Percentiles rank a stretch among this genome's conserved stretches.
phyloP scores from a whole-genome alignment of 257 asterid species.

The Scutellaria baicalensis region DNA sequence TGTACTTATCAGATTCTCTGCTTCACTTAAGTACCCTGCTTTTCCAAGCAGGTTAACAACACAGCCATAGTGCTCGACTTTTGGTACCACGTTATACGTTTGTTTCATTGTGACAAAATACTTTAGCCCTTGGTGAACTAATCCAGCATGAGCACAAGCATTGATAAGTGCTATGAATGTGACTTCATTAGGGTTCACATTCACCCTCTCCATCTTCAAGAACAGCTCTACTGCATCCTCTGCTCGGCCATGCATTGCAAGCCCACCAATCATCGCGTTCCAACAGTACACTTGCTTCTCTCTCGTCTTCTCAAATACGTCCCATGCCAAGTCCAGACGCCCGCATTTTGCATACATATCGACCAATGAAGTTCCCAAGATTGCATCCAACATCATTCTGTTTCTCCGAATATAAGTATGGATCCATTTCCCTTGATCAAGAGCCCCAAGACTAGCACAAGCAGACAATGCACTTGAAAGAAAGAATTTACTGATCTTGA shows the following conservation, averaged over 20 bases:
- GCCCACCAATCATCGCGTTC: conserved; percentile 57
- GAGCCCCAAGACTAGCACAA: conserved; percentile 40
- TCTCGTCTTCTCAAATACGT: conserved; percentile 27
- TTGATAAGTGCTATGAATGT: conserved; percentile 34
- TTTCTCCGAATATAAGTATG: conserved; percentile 29
- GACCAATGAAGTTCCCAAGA: conserved; percentile 40
- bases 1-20: conserved; percentile 26
- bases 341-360: conserved; percentile 60
- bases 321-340: conserved; percentile 37
- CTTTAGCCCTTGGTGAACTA: conserved; percentile 38
- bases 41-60: conserved; percentile 46
- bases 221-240: conserved; percentile 44
- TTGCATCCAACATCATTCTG: conserved; percentile 21
- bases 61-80: conserved; percentile 52
- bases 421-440: conserved; percentile 49
- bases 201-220: conserved; percentile 26
- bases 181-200: conserved; percentile 30
- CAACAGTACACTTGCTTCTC: conserved; percentile 30
- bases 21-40: conserved; percentile 45
- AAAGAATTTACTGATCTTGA: conserved; percentile 17
- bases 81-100: conserved; percentile 25
- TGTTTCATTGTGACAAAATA: conserved; percentile 31
- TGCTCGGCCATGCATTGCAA: conserved; percentile 51
- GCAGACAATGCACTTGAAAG: conserved; percentile 31
- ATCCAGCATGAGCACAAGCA: conserved; percentile 58